Base-by-base conservation (phyloP, 768 basidiomycete genomes). In the Mrakia blollopis region DNA sequence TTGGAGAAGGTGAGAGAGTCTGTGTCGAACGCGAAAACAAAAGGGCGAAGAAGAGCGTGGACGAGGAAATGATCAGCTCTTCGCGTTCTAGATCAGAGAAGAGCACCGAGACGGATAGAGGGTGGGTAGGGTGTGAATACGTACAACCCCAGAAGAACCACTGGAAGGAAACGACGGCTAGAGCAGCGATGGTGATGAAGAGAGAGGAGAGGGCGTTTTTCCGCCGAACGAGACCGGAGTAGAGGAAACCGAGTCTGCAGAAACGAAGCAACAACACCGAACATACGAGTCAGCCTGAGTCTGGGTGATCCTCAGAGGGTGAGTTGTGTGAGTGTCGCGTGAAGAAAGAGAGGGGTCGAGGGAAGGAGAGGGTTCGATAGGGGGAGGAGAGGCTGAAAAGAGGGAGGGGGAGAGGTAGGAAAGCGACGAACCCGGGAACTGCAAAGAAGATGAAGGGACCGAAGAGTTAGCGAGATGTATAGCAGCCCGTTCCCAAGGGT, bases 171-270 rank as follows among this genome's bases (percentile, higher is more conserved):
- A 81, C 81, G 78, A 84, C 87, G 0, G 90, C 94, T 18, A 94
- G 81, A 0, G 88, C 76, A 80, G 91, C 87, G 87, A 94, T 89
- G 74, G 89, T 89, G 25, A 91, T 87, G 83, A 89, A 65, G 23
- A 74, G 39, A 6, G 47, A 25, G 57, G 39, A 65, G 4, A 44
- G 35, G 25, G 35, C 61, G 61, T 69, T 69, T 37, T 98, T 98
- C 78, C 96, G 86, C 69, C 96, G 86, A 44, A 97, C 87, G 44
- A 99, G 88, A 79, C 93, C 96, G 21, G 93, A 91, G 84, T 96
- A 97, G 3, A 83, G 81, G 79, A 81, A 84, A 25, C 83, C 83
- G 52, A 83, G 83, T 35, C 82, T 81, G 62, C n/a, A n/a, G n/a
- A n/a, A n/a, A n/a, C n/a, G n/a, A n/a, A n/a, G n/a, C n/a, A n/a